phyloP scores from a whole-genome alignment of 192 early-diverging fungal species.

The Coemansia sp. region DNA sequence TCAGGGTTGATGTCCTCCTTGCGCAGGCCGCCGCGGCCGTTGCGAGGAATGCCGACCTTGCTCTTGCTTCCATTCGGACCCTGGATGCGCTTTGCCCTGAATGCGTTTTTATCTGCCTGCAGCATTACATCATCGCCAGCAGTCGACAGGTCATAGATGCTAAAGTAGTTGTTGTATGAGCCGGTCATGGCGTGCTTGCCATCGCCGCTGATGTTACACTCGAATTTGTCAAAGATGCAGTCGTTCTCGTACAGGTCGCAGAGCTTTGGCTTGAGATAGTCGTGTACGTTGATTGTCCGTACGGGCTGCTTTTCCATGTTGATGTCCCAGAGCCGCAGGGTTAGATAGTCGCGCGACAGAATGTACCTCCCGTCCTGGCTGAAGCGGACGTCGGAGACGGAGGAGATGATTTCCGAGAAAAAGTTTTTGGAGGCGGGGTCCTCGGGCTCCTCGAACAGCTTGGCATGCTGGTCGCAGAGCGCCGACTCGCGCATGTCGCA shows the following conservation, averaged over 20 bases:
- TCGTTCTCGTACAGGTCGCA: slow-evolving; percentile 99
- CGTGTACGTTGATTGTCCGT: slow-evolving; percentile 95
- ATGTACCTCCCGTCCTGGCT: slow-evolving; percentile 95
- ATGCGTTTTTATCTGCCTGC: slow-evolving; percentile 97
- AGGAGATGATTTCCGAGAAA: slow-evolving; percentile 99
- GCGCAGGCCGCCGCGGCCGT: slow-evolving; percentile 56
- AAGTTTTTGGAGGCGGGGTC: slow-evolving; percentile 96
- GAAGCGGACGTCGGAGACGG: slow-evolving; percentile 97
- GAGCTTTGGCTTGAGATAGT: slow-evolving; percentile 90
- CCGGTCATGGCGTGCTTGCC: slow-evolving; percentile 93
- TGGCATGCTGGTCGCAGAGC: slow-evolving; percentile 91
- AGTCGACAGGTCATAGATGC: slow-evolving; percentile 85
- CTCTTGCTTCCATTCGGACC: slow-evolving; percentile 56
- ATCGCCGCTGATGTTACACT: slow-evolving; percentile 96
- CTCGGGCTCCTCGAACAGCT: slow-evolving; percentile 94
- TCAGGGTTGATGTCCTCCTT: slow-evolving; percentile 85
- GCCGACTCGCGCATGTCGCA: slow-evolving; percentile 95
- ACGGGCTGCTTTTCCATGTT: slow-evolving; percentile 95
- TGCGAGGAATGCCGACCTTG: slow-evolving; percentile 59
- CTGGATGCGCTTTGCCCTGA: slow-evolving; percentile 89
- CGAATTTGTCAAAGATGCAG: slow-evolving; percentile 99
- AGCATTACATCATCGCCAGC: slow-evolving; percentile 79
- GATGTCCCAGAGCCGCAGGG: slow-evolving; percentile 98
- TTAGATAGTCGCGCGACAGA: slow-evolving; percentile 94
- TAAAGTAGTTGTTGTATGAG: slow-evolving; percentile 99